Conservation (phyloP, 2,329 filamentous ascomycete species). For the Cordyceps pruinosa region DNA sequence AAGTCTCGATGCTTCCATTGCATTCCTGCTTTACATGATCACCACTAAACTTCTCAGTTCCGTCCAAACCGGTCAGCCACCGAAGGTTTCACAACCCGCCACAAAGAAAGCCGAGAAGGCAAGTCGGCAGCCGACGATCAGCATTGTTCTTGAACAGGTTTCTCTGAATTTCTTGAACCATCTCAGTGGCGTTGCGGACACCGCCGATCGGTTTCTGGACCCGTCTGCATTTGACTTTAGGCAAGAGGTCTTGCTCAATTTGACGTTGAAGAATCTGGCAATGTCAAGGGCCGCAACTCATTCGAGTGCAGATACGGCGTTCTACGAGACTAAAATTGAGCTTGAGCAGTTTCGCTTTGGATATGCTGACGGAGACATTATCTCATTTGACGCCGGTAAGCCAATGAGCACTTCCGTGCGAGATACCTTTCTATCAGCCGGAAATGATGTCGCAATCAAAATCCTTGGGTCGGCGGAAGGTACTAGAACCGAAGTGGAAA, state of each 20-base stretch:
- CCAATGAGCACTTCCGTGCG: slow-evolving; percentile 54
- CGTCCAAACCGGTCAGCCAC: slow-evolving; percentile 23
- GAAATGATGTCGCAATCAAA: slow-evolving; percentile 51
- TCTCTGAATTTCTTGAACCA: slow-evolving; percentile 51
- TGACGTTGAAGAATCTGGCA: slow-evolving; percentile 1
- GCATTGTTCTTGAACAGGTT: slow-evolving; percentile 40
- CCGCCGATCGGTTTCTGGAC: slow-evolving; percentile 38
- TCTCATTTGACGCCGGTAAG: slow-evolving; percentile 53
- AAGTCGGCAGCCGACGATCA: slow-evolving; percentile 23
- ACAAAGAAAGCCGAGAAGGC: slow-evolving; percentile 22
- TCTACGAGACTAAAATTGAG: slow-evolving; percentile 34
- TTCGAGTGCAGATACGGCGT: not conserved
- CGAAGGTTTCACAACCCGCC: slow-evolving; percentile 5
- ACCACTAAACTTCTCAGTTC: slow-evolving; percentile 42
- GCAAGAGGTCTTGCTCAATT: slow-evolving; percentile 20
- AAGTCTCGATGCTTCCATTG: slow-evolving; percentile 50
- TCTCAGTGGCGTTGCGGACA: slow-evolving; percentile 45
- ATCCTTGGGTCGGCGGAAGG: slow-evolving; percentile 38
- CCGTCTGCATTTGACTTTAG: slow-evolving; percentile 32
- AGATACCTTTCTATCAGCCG: slow-evolving; percentile 50
- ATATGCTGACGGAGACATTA: slow-evolving; percentile 54
- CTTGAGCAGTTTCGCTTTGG: slow-evolving; percentile 56
- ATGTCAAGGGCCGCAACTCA: not conserved
- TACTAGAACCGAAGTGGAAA: slow-evolving; percentile 58
- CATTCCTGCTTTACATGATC: slow-evolving; percentile 47